Evolutionary conservation across 345 rosid species (phyloP).

Genomic region (Gossypium anomalum): DNA sequence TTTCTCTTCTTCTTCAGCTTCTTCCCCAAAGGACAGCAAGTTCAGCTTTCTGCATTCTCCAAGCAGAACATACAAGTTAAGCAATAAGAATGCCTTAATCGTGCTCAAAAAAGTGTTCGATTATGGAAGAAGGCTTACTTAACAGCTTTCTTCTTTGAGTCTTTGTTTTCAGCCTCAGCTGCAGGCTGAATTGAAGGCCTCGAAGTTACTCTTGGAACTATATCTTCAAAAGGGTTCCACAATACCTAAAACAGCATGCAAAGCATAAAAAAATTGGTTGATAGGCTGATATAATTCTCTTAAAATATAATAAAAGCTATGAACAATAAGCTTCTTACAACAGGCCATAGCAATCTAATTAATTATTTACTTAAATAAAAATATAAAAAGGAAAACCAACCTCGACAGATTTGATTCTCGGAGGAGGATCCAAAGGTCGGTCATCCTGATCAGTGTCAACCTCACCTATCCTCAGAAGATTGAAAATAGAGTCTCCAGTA

Average conservation of each 20-base stretch:
- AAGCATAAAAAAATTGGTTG: background rate
- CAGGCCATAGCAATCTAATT: background rate
- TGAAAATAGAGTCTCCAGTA: conserved; percentile 81
- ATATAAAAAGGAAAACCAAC: conserved; percentile 26
- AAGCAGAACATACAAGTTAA: conserved; percentile 24
- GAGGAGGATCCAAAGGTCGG: conserved; percentile 78
- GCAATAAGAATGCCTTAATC: conserved; percentile 4
- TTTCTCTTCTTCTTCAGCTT: conserved; percentile 96
- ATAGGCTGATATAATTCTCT: background rate
- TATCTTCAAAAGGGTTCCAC: conserved; percentile 96
- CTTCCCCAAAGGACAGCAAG: conserved; percentile 95
- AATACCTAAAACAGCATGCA: conserved; percentile 47
- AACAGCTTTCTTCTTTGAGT: conserved; percentile 58
- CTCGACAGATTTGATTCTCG: conserved; percentile 71
- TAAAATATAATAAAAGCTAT: background rate
- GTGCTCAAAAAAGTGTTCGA: conserved; percentile 2
- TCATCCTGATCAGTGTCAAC: conserved; percentile 73
- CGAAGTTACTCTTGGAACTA: conserved; percentile 54
- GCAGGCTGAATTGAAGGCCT: conserved; percentile 32
- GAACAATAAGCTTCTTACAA: background rate
- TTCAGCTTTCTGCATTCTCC: conserved; percentile 66
- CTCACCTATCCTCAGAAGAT: conserved; percentile 71
- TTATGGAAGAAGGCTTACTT: conserved; percentile 47
- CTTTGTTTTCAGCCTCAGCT: conserved; percentile 47
- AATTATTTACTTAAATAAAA: background rate